Evolutionary conservation across 2,329 filamentous ascomycete genomes (phyloP).

Genomic region (Didymella pomorum): DNA sequence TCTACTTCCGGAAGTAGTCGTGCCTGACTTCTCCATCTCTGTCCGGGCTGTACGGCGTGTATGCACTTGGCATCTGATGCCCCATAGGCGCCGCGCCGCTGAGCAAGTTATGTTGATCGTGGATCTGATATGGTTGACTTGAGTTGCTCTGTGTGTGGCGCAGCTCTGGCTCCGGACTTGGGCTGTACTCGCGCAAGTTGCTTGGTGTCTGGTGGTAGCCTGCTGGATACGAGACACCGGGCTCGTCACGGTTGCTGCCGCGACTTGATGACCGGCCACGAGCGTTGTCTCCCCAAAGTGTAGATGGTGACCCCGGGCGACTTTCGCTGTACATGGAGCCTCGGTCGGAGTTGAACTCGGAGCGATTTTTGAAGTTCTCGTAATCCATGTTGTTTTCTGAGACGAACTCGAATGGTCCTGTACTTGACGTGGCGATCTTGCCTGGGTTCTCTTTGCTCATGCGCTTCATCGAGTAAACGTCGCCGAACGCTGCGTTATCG

Average conservation of each 20-base stretch:
- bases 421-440: slow-evolving; percentile 50
- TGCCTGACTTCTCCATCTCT: slow-evolving; percentile 28
- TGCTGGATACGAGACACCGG: slow-evolving; percentile 54
- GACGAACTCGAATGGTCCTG: slow-evolving; percentile 83
- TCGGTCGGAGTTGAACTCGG: slow-evolving; percentile 86
- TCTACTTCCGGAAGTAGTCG: slow-evolving; percentile 35
- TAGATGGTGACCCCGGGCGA: slow-evolving; percentile 67
- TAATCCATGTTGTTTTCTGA: slow-evolving; percentile 87
- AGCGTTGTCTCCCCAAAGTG: slow-evolving; percentile 30
- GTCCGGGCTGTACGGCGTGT: slow-evolving; percentile 44
- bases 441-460: slow-evolving; percentile 72
- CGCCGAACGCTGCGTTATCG: slow-evolving; percentile 77
- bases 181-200: slow-evolving; percentile 53
- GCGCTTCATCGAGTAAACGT: slow-evolving; percentile 79
- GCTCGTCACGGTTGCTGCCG: slow-evolving; percentile 42
- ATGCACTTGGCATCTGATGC: slow-evolving; percentile 23
- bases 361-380: slow-evolving; percentile 87
- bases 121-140: slow-evolving; percentile 34
- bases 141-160: slow-evolving; percentile 34
- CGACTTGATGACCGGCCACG: slow-evolving; percentile 36
- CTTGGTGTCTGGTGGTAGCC: slow-evolving; percentile 59
- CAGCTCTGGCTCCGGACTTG: slow-evolving; percentile 29
- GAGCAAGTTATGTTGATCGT: slow-evolving; percentile 39
- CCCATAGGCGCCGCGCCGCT: slow-evolving; percentile 48
- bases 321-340: slow-evolving; percentile 66